Percentiles rank a stretch among this genome's conserved stretches.
Evolutionary conservation across 75 land plant genomes (phyloP).

Genomic region (Picea sitchensis): DNA sequence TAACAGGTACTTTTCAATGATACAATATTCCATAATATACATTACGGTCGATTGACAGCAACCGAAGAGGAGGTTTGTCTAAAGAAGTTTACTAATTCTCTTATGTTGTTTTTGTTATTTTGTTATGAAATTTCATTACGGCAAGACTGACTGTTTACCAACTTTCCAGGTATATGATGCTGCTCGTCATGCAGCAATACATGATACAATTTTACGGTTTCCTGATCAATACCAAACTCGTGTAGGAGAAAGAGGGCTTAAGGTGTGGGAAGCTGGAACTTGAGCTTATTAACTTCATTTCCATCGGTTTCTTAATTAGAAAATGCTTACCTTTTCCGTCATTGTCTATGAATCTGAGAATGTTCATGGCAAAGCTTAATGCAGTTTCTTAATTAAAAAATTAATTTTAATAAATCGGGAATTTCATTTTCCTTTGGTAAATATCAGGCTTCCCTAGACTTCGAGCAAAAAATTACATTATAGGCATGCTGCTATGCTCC

Average conservation of each 20-base stretch:
- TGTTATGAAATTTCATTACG: neutral
- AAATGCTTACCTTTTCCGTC: neutral
- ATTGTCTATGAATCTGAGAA: neutral
- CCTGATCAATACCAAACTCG: slow-evolving; percentile 79
- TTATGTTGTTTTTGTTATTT: slow-evolving; percentile 1
- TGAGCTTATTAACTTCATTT: neutral
- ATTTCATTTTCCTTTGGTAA: neutral
- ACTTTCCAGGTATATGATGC: slow-evolving; percentile 82
- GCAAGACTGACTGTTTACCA: slow-evolving; percentile 1
- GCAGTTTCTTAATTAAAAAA: neutral
- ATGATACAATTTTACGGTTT: slow-evolving; percentile 88
- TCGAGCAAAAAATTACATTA: neutral
- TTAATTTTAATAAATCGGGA: too few species aligned
- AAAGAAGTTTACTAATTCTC: neutral
- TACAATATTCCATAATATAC: slow-evolving; percentile 91
- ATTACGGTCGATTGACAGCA: slow-evolving; percentile 87
- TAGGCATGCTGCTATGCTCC: neutral
- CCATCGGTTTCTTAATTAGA: neutral
- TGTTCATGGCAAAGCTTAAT: neutral
- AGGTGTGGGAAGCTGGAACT: slow-evolving; percentile 40
- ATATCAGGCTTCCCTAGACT: neutral
- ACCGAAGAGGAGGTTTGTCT: slow-evolving; percentile 80
- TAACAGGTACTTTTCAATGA: slow-evolving; percentile 95
- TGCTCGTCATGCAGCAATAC: slow-evolving; percentile 86
- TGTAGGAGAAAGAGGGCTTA: slow-evolving; percentile 96